phyloP scores from a whole-genome alignment of 192 early-diverging fungal genomes.

The Mortierella hygrophila region DNA sequence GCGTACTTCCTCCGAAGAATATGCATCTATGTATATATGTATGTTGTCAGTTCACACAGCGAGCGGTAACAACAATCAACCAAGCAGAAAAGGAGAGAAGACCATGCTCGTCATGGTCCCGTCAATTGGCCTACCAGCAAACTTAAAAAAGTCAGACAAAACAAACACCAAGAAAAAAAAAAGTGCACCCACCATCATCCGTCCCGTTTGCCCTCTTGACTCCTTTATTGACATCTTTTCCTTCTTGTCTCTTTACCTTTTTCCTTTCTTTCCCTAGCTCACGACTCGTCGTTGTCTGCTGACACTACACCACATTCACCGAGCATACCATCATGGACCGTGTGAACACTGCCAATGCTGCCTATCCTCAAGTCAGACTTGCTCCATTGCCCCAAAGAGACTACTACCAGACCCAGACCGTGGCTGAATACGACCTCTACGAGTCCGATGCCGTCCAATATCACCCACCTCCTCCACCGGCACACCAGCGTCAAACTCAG shows the following conservation, averaged over 20 bases:
- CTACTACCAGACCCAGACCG: not conserved
- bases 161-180: not conserved
- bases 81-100: no score
- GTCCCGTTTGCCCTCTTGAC: not conserved
- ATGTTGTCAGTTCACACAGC: no score
- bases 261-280: not conserved
- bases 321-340: not conserved
- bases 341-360: not conserved
- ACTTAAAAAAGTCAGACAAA: not conserved
- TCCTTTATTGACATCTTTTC: not conserved
- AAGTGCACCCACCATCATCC: not conserved
- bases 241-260: not conserved
- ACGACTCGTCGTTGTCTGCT: not conserved
- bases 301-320: not conserved
- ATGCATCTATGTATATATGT: no score
- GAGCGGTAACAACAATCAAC: no score
- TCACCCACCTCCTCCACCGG: not conserved
- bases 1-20: no score
- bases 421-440: constrained; percentile 9
- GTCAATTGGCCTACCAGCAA: not conserved
- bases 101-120: no score
- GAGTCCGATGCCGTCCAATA: not conserved
- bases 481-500: not conserved
- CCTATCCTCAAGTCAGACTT: not conserved
- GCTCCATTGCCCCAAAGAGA: constrained; percentile 5